A percentile compares a stretch with the other conserved stretches of the same genome.
Evolutionary conservation across 192 early-diverging fungal species (phyloP).

Genomic region (Linnemannia exigua): DNA sequence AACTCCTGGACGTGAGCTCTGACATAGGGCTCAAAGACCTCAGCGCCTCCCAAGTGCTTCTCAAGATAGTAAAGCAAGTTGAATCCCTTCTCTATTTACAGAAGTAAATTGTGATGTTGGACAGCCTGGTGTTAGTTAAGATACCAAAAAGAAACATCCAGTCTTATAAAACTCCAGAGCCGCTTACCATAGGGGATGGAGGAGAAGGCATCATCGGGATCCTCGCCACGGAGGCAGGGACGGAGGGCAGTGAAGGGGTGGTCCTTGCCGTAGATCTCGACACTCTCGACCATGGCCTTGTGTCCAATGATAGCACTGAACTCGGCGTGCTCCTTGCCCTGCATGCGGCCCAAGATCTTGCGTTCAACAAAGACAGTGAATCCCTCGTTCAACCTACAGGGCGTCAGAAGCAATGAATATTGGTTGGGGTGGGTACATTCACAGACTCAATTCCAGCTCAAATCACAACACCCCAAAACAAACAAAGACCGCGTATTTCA

Average conservation of each 20-base stretch:
- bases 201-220: conserved; percentile 88
- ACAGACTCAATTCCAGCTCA: conserved; percentile 48
- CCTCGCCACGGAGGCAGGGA: conserved; percentile 76
- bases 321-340: conserved; percentile 82
- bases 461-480: neutral
- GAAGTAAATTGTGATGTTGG: neutral
- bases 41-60: conserved; percentile 84
- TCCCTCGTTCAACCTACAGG: conserved; percentile 96
- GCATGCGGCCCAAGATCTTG: conserved; percentile 86
- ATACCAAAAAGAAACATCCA: conserved; percentile 5
- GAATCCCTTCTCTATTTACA: conserved; percentile 89
- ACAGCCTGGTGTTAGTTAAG: neutral
- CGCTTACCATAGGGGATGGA: conserved; percentile 83
- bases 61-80: conserved; percentile 96
- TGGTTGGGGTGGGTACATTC: neutral
- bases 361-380: conserved; percentile 95
- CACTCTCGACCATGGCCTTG: conserved; percentile 78
- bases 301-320: conserved; percentile 90
- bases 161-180: neutral
- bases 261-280: conserved; percentile 73
- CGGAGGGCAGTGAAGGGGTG: conserved; percentile 77
- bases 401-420: neutral
- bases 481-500: neutral
- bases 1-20: conserved; percentile 86
- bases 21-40: conserved; percentile 90